Percentiles rank a stretch among this genome's conserved stretches.
Conservation (phyloP, 176 grass and related monocot species). For the Luzula sylvatica region DNA sequence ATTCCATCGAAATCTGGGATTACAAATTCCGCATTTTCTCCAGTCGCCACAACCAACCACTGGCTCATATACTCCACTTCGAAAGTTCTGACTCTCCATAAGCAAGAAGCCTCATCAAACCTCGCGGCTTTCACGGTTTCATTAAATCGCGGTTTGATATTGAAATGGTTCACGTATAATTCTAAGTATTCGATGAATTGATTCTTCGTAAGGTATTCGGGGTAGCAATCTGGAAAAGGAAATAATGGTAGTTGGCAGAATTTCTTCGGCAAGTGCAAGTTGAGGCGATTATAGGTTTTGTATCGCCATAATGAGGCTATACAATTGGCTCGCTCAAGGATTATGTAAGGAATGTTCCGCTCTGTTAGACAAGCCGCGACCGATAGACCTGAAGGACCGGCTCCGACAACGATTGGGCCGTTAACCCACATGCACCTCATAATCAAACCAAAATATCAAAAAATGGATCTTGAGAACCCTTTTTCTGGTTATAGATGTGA, state of each 20-base stretch:
- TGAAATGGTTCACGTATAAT: conserved; percentile 28
- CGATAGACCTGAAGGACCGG: conserved; percentile 57
- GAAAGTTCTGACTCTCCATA: conserved; percentile 40
- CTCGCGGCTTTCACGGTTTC: conserved; percentile 50
- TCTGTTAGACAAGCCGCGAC: conserved; percentile 42
- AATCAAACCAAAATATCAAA: neutral
- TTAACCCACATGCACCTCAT: conserved; percentile 49
- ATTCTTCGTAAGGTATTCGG: conserved; percentile 45
- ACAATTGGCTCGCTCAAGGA: conserved; percentile 67
- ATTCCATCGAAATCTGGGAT: conserved; percentile 47
- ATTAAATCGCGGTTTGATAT: conserved; percentile 42
- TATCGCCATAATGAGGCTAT: conserved; percentile 75
- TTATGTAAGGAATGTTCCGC: conserved; percentile 33
- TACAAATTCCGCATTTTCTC: conserved; percentile 64
- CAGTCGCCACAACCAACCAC: conserved; percentile 77
- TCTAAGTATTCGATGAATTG: conserved; percentile 72
- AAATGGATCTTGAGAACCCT: neutral
- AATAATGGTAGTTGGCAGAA: conserved; percentile 66
- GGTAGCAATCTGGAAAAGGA: conserved; percentile 49
- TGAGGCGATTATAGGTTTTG: conserved; percentile 57
- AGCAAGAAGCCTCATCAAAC: conserved; percentile 28
- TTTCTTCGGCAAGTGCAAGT: conserved; percentile 57
- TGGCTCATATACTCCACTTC: conserved; percentile 59
- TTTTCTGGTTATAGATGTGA: neutral
- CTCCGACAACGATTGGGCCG: conserved; percentile 72